Conservation (phyloP, 225 moss, liverwort and hornwort species). For the Polytrichum formosum region DNA sequence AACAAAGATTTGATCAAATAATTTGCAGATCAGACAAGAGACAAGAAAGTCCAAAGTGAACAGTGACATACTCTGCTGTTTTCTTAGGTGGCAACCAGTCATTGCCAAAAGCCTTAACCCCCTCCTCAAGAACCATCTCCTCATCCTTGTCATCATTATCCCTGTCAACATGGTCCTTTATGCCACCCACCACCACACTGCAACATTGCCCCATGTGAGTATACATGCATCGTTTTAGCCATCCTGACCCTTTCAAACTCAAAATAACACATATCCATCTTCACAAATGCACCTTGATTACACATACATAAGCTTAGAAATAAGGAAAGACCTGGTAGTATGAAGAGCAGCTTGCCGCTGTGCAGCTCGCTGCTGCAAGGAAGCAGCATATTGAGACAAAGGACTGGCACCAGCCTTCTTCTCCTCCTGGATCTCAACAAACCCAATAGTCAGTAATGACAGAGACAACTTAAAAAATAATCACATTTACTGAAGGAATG, state of each 20-base stretch:
- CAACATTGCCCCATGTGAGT: neutral
- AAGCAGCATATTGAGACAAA: constrained; percentile 56
- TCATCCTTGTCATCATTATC: constrained; percentile 45
- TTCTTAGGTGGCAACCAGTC: constrained; percentile 76
- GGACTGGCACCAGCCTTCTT: constrained; percentile 77
- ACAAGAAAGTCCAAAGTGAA: neutral
- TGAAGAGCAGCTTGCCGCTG: constrained; percentile 58
- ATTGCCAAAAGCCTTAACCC: constrained; percentile 62
- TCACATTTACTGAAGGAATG: neutral
- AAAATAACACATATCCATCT: too few species aligned
- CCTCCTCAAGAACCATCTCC: constrained; percentile 49
- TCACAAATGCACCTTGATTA: too few species aligned
- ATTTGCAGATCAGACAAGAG: neutral
- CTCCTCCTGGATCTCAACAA: constrained; percentile 48
- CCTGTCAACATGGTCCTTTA: constrained; percentile 31
- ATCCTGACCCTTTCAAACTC: too few species aligned
- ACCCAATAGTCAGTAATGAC: constrained; percentile 4
- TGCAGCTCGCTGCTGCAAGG: constrained; percentile 61
- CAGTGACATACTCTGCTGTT: constrained; percentile 21
- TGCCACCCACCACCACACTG: constrained; percentile 51
- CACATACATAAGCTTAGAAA: too few species aligned
- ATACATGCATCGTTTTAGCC: too few species aligned
- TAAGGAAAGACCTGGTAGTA: constrained; percentile 53
- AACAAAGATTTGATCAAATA: neutral
- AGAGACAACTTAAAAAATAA: too few species aligned